A percentile compares a stretch with the other conserved stretches of the same genome.
These are phyloP conservation scores for Jasminum sambac DNA, from an alignment of 257 asterid genomes.

Conservation along the genomic window DNA sequence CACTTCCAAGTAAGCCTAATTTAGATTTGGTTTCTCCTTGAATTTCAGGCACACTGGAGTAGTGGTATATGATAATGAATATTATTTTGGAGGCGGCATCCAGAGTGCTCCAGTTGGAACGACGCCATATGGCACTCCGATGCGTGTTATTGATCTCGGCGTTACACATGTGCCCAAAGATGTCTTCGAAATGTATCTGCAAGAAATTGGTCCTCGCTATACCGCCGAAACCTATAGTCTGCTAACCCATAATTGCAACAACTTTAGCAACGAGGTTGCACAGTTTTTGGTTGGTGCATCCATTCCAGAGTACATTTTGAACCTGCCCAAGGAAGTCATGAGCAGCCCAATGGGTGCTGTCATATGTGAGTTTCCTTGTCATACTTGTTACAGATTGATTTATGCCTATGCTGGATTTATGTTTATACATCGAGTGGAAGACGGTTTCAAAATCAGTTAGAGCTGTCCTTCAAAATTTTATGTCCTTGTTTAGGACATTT, in stretches of 20 bases:
- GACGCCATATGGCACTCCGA: constrained; percentile 85
- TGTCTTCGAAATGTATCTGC: constrained; percentile 75
- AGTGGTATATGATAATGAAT: constrained; percentile 81
- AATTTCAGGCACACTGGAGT: constrained; percentile 92
- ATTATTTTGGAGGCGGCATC: constrained; percentile 90
- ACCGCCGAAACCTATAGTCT: constrained; percentile 86
- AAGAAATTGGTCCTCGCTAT: constrained; percentile 80
- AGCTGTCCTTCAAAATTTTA: neutral
- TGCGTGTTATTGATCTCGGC: constrained; percentile 82
- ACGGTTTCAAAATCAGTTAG: neutral
- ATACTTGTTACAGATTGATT: neutral
- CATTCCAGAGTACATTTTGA: constrained; percentile 77
- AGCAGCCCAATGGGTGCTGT: constrained; percentile 94
- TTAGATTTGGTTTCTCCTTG: neutral
- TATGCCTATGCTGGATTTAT: neutral
- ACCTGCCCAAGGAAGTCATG: constrained; percentile 84
- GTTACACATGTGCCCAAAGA: constrained; percentile 84
- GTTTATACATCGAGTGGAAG: neutral
- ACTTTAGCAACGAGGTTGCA: constrained; percentile 88
- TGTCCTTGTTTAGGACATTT: too few species aligned
- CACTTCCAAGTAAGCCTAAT: neutral
- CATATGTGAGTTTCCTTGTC: constrained; percentile 48
- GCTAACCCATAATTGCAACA: constrained; percentile 86
- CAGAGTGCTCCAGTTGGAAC: constrained; percentile 67
- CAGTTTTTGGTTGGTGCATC: constrained; percentile 78